Conservation (phyloP, 176 grass and related monocot genomes). For the Bothriochloa decipiens region DNA sequence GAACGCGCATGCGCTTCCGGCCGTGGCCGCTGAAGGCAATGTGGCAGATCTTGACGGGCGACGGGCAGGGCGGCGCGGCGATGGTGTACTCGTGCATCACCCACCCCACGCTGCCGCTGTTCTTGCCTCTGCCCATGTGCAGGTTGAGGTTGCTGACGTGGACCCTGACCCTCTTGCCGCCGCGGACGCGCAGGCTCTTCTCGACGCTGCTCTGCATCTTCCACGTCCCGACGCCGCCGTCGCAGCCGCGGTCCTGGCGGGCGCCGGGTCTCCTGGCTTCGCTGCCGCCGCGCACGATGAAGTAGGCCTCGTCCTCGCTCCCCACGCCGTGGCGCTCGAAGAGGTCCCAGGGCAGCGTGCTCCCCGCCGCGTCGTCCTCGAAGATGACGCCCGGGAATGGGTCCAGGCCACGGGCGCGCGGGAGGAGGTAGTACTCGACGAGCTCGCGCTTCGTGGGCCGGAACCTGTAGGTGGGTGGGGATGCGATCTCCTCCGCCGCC, state of each 20-base stretch:
- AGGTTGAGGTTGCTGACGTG: slow-evolving; percentile 13
- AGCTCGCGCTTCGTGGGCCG: neutral
- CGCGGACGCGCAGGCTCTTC: neutral
- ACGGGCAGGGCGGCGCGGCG: neutral
- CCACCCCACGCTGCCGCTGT: slow-evolving; percentile 38
- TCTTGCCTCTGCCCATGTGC: neutral
- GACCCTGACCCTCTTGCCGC: neutral
- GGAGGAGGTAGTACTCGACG: neutral
- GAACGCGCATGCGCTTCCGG: slow-evolving; percentile 21
- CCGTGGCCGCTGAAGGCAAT: slow-evolving; percentile 38
- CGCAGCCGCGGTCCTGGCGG: neutral
- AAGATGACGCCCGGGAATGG: neutral
- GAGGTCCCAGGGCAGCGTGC: slow-evolving; percentile 29
- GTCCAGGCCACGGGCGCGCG: neutral
- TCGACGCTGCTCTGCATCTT: neutral
- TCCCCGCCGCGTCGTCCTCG: slow-evolving; percentile 9
- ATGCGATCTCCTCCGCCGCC: neutral
- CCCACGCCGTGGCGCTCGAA: slow-evolving; percentile 16
- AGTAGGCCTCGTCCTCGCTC: slow-evolving; percentile 7
- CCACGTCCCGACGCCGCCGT: neutral
- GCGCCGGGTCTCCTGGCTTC: neutral
- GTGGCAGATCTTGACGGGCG: neutral
- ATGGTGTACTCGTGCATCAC: slow-evolving; percentile 45
- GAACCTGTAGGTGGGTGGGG: neutral
- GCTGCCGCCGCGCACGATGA: neutral